Evolutionary conservation across 176 grass and related monocot genomes (phyloP), one percentile per base, ranked within the genome.

Genomic region (Olyra latifolia): DNA sequence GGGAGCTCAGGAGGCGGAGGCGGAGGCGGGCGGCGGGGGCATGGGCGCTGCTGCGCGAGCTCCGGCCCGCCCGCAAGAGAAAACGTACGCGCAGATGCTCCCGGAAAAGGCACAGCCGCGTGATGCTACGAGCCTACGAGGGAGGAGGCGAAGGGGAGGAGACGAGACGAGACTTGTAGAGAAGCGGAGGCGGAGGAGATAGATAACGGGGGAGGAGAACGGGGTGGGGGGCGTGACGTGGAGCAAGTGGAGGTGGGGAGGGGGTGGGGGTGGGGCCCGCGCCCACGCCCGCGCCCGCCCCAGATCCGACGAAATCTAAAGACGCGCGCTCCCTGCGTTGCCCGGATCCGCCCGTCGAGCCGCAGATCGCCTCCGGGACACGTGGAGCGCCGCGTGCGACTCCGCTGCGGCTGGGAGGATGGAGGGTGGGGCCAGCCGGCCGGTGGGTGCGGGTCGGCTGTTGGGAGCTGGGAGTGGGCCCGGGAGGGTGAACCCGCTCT

Each of bases 241-340:
- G 95, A 81, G 75, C 62, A 92, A 91, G 80, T 86, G 85, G 86
- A 86, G 95, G 86, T 81, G 83, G 48, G 88, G 47, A 89, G 72
- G 10, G 44, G 40, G 61, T 67, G 66, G 58, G 8, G 42, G 60
- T 1, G 76, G 91, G 83, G 4, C 89, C 64, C n/a, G 23, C 32
- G 30, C 16, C 68, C 44, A 6, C 10, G 4, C 89, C 64, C n/a
- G 23, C 32, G 30, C 16, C 68, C 44, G 8, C 10, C 22, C 23
- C 13, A 46, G 82, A 87, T 68, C 54, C 71, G 88, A 78, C 78
- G 82, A 95, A 76, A 98, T 98, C 92, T 85, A 98, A 86, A 89
- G 86, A 88, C 86, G 68, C 64, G 68, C 85, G 90, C 90, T 86
- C 61, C 87, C 57, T 75, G 69, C 1, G 72, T 38, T 59, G 14